Evolutionary conservation across 1,284 basidiomycete species (phyloP).

Genomic region (Malassezia nana): DNA sequence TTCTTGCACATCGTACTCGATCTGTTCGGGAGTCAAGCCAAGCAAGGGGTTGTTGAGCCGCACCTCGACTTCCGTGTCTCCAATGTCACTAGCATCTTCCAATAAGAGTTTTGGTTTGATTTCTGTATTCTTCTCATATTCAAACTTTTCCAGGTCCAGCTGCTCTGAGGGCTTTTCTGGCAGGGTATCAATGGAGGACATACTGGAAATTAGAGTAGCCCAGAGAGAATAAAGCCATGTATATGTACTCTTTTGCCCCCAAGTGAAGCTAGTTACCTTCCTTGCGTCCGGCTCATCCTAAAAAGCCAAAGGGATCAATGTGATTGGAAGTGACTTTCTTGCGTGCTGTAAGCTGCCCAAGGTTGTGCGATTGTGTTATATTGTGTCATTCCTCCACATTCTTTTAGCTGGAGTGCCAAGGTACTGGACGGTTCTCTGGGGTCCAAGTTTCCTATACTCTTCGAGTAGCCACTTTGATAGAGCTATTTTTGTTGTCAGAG

Average conservation of each 20-base stretch:
- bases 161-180: too few relatives aligned
- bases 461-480: too few relatives aligned
- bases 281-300: background rate
- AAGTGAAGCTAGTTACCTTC: background rate
- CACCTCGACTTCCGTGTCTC: constrained; percentile 45
- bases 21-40: constrained; percentile 54
- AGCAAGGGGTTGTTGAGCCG: constrained; percentile 58
- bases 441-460: too few relatives aligned
- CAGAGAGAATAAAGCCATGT: too few relatives aligned
- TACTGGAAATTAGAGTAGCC: too few relatives aligned
- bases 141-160: too few relatives aligned
- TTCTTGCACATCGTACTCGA: constrained; percentile 21
- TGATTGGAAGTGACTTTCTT: background rate
- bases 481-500: too few relatives aligned
- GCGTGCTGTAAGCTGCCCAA: background rate
- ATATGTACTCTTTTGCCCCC: background rate
- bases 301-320: background rate
- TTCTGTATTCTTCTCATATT: background rate
- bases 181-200: too few relatives aligned
- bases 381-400: background rate
- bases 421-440: too few relatives aligned
- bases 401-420: too few relatives aligned
- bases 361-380: background rate
- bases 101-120: background rate
- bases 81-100: background rate